These are phyloP conservation scores for Mallotus japonicus DNA, from an alignment of 441 rosid species.

Conservation along the genomic window DNA sequence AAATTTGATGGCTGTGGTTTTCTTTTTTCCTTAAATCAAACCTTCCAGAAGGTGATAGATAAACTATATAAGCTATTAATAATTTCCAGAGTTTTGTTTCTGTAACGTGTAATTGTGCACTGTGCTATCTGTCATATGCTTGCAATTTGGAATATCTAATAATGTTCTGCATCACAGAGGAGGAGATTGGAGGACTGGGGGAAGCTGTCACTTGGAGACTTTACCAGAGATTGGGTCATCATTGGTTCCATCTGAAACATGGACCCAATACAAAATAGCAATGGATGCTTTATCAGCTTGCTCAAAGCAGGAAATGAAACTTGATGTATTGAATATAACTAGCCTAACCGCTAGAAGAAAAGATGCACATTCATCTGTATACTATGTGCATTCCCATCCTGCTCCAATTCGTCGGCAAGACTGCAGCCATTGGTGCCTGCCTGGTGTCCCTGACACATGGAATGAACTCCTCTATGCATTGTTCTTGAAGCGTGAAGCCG, in stretches of 20 bases:
- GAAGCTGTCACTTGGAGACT: conserved; percentile 78
- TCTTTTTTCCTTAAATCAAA: background rate
- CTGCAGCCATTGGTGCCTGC: conserved; percentile 99
- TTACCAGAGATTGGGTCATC: conserved; percentile 65
- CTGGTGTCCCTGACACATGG: conserved; percentile 94
- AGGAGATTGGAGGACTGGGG: conserved; percentile 87
- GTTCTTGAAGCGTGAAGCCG: conserved; percentile 48
- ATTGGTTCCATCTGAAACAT: conserved; percentile 53
- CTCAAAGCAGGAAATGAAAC: conserved; percentile 30
- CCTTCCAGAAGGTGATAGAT: background rate
- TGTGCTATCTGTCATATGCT: background rate
- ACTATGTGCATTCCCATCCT: conserved; percentile 54
- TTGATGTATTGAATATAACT: conserved; percentile 60
- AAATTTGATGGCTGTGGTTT: background rate
- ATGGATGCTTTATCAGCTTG: conserved; percentile 42
- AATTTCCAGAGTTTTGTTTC: too few relatives aligned
- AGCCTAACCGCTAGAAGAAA: conserved; percentile 68
- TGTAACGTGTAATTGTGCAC: too few relatives aligned
- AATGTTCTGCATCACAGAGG: conserved; percentile 43
- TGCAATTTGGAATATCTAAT: conserved; percentile 7
- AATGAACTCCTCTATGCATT: conserved; percentile 76
- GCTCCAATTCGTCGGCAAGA: conserved; percentile 74
- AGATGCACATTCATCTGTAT: conserved; percentile 85
- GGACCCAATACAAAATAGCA: conserved; percentile 49
- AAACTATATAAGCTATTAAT: too few relatives aligned